Evolutionary conservation across 441 rosid genomes (phyloP).

Genomic region (Iberis amara): DNA sequence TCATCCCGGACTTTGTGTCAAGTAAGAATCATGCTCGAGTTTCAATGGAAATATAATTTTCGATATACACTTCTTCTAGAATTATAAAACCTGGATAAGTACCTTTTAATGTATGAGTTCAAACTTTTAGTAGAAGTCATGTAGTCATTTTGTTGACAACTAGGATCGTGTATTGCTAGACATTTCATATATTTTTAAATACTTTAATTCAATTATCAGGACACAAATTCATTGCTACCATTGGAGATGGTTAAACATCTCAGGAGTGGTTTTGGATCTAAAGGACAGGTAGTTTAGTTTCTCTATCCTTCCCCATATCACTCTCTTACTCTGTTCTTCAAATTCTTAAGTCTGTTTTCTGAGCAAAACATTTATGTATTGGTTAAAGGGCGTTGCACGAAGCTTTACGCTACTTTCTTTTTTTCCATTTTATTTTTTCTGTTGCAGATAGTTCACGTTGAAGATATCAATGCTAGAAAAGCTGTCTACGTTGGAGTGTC

Average conservation of each 20-base stretch:
- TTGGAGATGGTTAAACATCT: constrained; percentile 84
- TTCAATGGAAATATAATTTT: not conserved
- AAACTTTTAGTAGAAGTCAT: not conserved
- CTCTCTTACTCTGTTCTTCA: constrained; percentile 2
- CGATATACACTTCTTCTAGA: constrained; percentile 1
- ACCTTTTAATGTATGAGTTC: not conserved
- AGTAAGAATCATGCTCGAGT: constrained; percentile 36
- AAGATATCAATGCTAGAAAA: constrained; percentile 55
- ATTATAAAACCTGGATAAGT: not conserved
- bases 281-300: constrained; percentile 59
- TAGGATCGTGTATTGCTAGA: too few species aligned
- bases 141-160: too few species aligned
- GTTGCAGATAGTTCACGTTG: constrained; percentile 78
- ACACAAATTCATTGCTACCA: constrained; percentile 52
- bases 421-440: constrained; percentile 10
- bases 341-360: not conserved
- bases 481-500: constrained; percentile 56
- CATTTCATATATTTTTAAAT: not conserved
- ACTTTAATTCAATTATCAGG: constrained; percentile 41
- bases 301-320: constrained; percentile 12
- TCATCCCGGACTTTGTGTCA: constrained; percentile 42
- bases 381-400: constrained; percentile 16
- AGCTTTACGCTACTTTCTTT: constrained; percentile 25
- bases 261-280: constrained; percentile 60
- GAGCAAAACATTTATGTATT: not conserved